Percentiles rank a stretch among this genome's conserved stretches.
These are phyloP conservation scores for Apiospora aurea DNA, from an alignment of 2,329 filamentous ascomycete genomes.

Conservation along the genomic window DNA sequence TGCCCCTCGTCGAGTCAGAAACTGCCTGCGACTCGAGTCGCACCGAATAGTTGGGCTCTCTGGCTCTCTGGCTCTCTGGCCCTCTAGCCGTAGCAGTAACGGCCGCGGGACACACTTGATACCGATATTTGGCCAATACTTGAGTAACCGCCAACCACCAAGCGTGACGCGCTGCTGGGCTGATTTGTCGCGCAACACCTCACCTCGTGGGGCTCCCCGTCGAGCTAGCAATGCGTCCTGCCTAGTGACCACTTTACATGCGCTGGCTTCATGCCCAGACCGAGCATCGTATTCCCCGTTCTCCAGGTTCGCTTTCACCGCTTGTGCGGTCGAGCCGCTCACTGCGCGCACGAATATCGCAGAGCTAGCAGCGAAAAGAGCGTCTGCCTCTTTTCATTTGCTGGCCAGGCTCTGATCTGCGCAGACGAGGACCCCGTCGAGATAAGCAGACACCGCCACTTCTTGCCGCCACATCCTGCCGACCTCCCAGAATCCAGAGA, in stretches of 20 bases:
- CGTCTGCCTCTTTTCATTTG: background rate
- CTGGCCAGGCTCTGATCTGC: background rate
- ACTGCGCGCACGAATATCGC: background rate
- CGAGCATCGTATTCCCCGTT: background rate
- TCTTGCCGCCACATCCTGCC: constrained; percentile 14
- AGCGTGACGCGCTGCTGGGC: constrained; percentile 8
- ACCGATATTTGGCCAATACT: background rate
- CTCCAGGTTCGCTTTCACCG: background rate
- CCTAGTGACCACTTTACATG: constrained; percentile 13
- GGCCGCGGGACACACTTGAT: background rate
- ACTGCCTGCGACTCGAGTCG: background rate
- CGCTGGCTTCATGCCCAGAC: constrained; percentile 8
- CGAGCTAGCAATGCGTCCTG: background rate
- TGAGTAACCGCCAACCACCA: background rate
- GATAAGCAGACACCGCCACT: constrained; percentile 20
- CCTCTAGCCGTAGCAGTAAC: background rate
- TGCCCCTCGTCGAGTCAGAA: constrained; percentile 1
- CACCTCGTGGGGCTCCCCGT: constrained; percentile 3
- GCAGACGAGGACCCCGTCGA: background rate
- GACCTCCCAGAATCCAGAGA: background rate
- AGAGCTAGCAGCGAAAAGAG: background rate
- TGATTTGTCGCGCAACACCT: constrained; percentile 10
- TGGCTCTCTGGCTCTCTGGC: background rate
- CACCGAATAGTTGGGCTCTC: constrained; percentile 3
- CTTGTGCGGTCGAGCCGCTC: constrained; percentile 1